Evolutionary conservation across 306 rosid species (phyloP).

Genomic region (Acacia melanoxylon): DNA sequence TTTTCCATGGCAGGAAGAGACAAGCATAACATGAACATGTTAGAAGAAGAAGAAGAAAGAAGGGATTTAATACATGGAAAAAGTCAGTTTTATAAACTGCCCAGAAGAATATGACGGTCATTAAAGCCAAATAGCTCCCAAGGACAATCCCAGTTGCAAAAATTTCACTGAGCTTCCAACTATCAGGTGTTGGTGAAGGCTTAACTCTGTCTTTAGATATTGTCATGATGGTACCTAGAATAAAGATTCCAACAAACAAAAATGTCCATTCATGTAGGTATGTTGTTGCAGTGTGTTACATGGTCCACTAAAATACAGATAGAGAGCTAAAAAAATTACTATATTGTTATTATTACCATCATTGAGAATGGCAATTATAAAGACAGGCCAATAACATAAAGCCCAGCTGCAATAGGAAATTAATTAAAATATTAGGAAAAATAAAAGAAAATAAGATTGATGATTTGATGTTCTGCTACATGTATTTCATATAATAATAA

Average conservation of each 20-base stretch:
- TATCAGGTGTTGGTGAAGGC: conserved; percentile 73
- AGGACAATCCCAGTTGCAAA: conserved; percentile 70
- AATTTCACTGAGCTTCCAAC: conserved; percentile 81
- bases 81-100: conserved; percentile 44
- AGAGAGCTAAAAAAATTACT: background rate
- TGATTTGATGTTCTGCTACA: conserved; percentile 23
- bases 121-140: conserved; percentile 63
- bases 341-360: conserved; percentile 50
- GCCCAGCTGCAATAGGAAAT: conserved; percentile 54
- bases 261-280: background rate
- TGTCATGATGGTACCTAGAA: conserved; percentile 75
- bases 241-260: conserved; percentile 11
- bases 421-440: background rate
- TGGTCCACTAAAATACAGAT: background rate
- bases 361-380: conserved; percentile 72
- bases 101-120: conserved; percentile 63
- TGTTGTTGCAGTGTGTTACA: too few species aligned
- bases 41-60: background rate
- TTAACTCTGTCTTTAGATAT: conserved; percentile 77
- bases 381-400: conserved; percentile 67
- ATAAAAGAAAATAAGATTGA: conserved; percentile 15
- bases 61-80: conserved; percentile 46
- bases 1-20: background rate
- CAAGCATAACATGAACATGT: background rate
- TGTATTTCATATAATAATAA: background rate